Evolutionary conservation across 345 rosid species (phyloP), one percentile per base, ranked within the genome.

Genomic region (Rhodomyrtus tomentosa): DNA sequence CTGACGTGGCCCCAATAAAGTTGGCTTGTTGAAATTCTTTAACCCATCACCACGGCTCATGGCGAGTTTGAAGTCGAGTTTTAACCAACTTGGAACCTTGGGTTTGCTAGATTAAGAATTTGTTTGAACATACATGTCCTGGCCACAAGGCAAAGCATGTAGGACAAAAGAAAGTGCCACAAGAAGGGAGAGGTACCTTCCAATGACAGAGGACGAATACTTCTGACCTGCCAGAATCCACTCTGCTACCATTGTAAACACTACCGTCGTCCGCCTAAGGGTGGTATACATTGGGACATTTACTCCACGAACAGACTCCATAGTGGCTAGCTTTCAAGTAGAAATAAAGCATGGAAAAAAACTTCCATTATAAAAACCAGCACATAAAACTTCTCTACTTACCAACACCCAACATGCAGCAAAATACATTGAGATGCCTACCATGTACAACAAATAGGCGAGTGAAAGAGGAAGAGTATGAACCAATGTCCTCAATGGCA

Each of bases 231-330:
- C 93, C 53, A 96, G 92, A 91, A 95, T 86, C 85, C 90, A 93
- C 89, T 98, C 99, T 89, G 94, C 90, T 82, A 93, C 86, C 99
- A 98, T 96, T 25, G 99, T 96, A 90, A 98, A 98, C 45, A 91
- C 98, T 82, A 98, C 95, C 2, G 98, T 98, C 1, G 98, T 98
- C 86, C 99, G 95, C 89, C 99, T 93, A 82, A 98, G 96, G 9
- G 99, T 95, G 82, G 99, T 98, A 87, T 98, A 98, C 99, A 98
- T 96, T 80, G 99, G 99, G 88, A 98, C 98, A 91, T 96, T 98
- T 74, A 98, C 99, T 83, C 99, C 99, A 55, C 99, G 98, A 53
- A 98, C 90, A 88, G 99, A 91, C 89, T 95, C 99, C 96, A 98
- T 94, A 12, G 96, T 90, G 73, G 91, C 98, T 91, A 97, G 91